A percentile compares a stretch with the other conserved stretches of the same genome.
phyloP scores from a whole-genome alignment of 164 flowering plant genomes.

The Chimonanthus salicifolius region DNA sequence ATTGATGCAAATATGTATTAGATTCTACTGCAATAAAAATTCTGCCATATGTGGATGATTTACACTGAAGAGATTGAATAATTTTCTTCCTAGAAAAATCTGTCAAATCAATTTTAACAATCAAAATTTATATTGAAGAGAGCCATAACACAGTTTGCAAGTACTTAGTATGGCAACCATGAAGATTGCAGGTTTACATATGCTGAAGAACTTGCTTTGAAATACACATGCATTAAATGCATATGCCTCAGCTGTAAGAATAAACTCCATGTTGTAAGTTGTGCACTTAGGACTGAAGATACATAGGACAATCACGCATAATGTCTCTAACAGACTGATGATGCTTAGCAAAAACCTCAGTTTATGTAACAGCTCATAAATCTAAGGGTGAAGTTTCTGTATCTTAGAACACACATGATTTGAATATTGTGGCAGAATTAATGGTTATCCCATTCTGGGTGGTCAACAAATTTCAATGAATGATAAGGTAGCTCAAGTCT shows the following conservation, averaged over 20 bases:
- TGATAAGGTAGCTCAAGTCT: too few species aligned
- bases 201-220: background rate
- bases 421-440: background rate
- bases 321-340: background rate
- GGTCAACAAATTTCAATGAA: too few species aligned
- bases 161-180: too few species aligned
- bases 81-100: too few species aligned
- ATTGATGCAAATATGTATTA: too few species aligned
- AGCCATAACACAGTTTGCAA: too few species aligned
- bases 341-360: background rate
- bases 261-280: background rate
- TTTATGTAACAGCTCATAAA: background rate
- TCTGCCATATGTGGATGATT: too few species aligned
- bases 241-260: background rate
- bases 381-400: background rate
- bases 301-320: background rate
- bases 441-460: background rate
- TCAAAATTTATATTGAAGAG: too few species aligned
- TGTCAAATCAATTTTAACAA: too few species aligned
- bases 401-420: too few species aligned
- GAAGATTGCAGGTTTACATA: background rate
- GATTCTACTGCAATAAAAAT: too few species aligned
- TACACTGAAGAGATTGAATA: too few species aligned
- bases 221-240: background rate
- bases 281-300: background rate